phyloP scores from a whole-genome alignment of 495 filamentous ascomycete genomes.

The Bacidia gigantensis region DNA sequence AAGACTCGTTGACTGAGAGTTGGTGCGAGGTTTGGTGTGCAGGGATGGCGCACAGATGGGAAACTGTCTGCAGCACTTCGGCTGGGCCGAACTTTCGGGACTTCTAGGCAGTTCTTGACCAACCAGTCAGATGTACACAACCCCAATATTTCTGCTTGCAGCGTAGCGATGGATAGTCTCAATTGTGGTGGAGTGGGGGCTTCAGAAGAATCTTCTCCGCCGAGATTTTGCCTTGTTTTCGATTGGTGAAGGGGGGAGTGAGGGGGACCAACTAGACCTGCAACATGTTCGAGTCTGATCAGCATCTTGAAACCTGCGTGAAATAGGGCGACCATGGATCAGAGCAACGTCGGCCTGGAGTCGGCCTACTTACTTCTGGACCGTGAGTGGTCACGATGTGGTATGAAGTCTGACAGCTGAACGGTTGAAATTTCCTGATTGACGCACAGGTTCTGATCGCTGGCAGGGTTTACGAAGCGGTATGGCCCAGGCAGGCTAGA shows the following conservation, averaged over 20 bases:
- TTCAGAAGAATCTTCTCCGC: not conserved
- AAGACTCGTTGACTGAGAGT: slow-evolving; percentile 10
- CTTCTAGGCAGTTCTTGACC: slow-evolving; percentile 10
- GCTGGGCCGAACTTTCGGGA: slow-evolving; percentile 12
- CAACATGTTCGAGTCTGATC: not conserved
- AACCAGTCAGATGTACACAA: slow-evolving; percentile 15
- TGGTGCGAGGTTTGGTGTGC: slow-evolving; percentile 12
- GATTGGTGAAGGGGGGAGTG: not conserved
- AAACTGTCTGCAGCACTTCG: slow-evolving; percentile 16
- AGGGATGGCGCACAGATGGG: slow-evolving; percentile 12
- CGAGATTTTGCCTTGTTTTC: slow-evolving; percentile 1
- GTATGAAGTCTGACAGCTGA: slow-evolving; percentile 4
- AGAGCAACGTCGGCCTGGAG: not conserved
- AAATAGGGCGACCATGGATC: not conserved
- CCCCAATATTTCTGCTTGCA: not conserved
- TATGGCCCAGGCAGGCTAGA: not conserved
- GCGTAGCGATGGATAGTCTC: slow-evolving; percentile 5
- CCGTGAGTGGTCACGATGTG: slow-evolving; percentile 1
- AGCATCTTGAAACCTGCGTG: not conserved
- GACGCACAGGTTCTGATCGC: not conserved
- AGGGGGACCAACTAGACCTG: not conserved
- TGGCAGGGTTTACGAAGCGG: not conserved
- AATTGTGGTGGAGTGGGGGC: slow-evolving; percentile 15
- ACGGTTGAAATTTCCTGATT: not conserved
- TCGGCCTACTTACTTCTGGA: not conserved